Conservation (phyloP, 306 rosid species). For the Lablab purpureus region DNA sequence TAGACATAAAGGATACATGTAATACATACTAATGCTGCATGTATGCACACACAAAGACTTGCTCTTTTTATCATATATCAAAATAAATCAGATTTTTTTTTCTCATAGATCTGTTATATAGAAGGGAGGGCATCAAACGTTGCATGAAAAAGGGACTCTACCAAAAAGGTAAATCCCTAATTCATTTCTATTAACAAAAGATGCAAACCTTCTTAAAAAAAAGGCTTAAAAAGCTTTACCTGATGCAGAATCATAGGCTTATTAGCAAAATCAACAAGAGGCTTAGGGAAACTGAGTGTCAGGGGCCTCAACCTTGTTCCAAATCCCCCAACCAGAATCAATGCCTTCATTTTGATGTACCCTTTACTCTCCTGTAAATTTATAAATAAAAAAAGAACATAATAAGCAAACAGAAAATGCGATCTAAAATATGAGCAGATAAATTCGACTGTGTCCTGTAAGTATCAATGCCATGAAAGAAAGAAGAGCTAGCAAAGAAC, state of each 20-base stretch:
- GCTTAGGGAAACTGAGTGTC: conserved; percentile 98
- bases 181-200: conserved; percentile 1
- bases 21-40: not conserved
- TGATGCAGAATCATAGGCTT: conserved; percentile 99
- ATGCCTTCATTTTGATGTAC: conserved; percentile 83
- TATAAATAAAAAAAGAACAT: conserved; percentile 38
- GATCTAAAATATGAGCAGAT: conserved; percentile 30
- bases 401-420: conserved; percentile 33
- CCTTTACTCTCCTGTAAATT: conserved; percentile 58
- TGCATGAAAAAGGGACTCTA: conserved; percentile 25
- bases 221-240: conserved; percentile 57
- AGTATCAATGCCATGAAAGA: conserved; percentile 35
- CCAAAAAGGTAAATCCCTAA: conserved; percentile 19
- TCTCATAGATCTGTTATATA: not conserved
- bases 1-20: not conserved
- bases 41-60: conserved; percentile 12
- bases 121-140: conserved; percentile 15
- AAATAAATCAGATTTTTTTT: conserved; percentile 12
- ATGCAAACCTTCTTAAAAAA: conserved; percentile 5
- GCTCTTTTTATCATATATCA: conserved; percentile 17
- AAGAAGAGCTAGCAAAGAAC: conserved; percentile 36
- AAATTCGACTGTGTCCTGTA: conserved; percentile 28
- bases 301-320: conserved; percentile 99
- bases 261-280: conserved; percentile 99
- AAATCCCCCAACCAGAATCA: conserved; percentile 98